Evolutionary conservation across 2,329 filamentous ascomycete genomes (phyloP), one percentile per base, ranked within the genome.

Genomic region (Hypomyces rosellus): DNA sequence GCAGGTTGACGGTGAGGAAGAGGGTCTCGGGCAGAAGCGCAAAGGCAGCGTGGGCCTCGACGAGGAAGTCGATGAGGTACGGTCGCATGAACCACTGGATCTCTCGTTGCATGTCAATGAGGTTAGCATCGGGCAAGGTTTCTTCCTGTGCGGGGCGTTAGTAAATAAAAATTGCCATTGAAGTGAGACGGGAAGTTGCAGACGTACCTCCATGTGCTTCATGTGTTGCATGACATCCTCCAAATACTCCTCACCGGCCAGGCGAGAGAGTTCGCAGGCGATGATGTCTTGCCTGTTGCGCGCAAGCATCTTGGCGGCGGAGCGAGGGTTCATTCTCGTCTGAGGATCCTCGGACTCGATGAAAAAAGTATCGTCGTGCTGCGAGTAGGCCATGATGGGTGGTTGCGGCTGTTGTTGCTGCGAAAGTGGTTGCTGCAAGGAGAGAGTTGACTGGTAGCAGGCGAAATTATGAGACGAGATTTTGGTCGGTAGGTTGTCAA

Each of bases 61-160:
- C 87, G 59, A 99, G 81, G 73, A 99, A 99, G 74, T 99, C 93
- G 66, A 99, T 88, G 34, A 99, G 84, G 69, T 96, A 97, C 0
- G 93, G 93, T 62, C 93, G 80, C 93, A 99, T 99, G 73, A 95
- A 97, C 93, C 93, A 99, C 68, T 97, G 90, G 56, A 99, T 97
- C 78, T 99, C 93, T 58, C 91, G 90, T 72, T 99, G 93, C 71
- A 97, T 96, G 69, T 99, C 93, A 68, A 99, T 99, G 34, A 95
- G 90, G 69, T 92, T 92, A 67, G 95, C 92, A 69, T 99, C 93
- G 48, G 93, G 89, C 58, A 97, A 77, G 25, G 93, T 97, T 71
- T 95, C 87, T 63, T 85, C 81, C 80, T 81, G 42, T 49, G 40
- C 20, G 33, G 7, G 45, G 51, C 25, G 58, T 63, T 54, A 73